phyloP scores from a whole-genome alignment of 768 basidiomycete genomes.

The Tricholoma terreum region DNA sequence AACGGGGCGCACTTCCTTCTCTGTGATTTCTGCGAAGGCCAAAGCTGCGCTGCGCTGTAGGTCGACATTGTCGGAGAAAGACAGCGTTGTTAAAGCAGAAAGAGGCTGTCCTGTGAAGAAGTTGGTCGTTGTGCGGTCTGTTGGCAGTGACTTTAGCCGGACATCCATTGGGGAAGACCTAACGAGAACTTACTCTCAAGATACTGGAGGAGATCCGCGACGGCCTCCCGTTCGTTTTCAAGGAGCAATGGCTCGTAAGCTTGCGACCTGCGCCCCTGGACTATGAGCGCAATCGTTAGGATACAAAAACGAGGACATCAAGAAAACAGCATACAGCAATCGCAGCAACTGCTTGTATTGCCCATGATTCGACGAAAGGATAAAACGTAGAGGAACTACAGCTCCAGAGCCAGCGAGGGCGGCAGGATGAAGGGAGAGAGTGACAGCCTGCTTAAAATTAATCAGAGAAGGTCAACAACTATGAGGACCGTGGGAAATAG shows the following conservation, averaged over 20 bases:
- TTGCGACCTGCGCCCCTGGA: conserved; percentile 79
- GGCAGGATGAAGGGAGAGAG: conserved; percentile 14
- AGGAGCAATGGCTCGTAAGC: conserved; percentile 83
- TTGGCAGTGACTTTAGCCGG: conserved; percentile 7
- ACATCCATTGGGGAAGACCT: neutral
- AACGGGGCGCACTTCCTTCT: conserved; percentile 97
- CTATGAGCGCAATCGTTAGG: conserved; percentile 38
- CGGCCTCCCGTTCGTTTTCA: conserved; percentile 95
- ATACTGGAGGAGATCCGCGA: conserved; percentile 95
- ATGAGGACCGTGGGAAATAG: conserved; percentile 8
- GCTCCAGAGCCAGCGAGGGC: conserved; percentile 9
- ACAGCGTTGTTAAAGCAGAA: conserved; percentile 90
- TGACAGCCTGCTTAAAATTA: conserved; percentile 20
- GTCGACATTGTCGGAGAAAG: conserved; percentile 99
- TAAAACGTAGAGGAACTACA: conserved; percentile 2
- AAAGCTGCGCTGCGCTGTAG: conserved; percentile 96
- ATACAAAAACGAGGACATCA: conserved; percentile 11
- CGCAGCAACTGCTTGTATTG: conserved; percentile 76
- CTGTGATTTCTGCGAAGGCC: conserved; percentile 98
- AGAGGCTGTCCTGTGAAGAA: conserved; percentile 96
- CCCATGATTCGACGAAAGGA: conserved; percentile 50
- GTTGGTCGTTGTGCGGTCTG: conserved; percentile 97
- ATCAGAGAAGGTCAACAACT: conserved; percentile 8
- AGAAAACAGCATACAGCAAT: conserved; percentile 61
- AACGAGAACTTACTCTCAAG: conserved; percentile 77